Evolutionary conservation across 345 rosid genomes (phyloP), one percentile per base, ranked within the genome.

Genomic region (Diplotaxis tenuifolia): DNA sequence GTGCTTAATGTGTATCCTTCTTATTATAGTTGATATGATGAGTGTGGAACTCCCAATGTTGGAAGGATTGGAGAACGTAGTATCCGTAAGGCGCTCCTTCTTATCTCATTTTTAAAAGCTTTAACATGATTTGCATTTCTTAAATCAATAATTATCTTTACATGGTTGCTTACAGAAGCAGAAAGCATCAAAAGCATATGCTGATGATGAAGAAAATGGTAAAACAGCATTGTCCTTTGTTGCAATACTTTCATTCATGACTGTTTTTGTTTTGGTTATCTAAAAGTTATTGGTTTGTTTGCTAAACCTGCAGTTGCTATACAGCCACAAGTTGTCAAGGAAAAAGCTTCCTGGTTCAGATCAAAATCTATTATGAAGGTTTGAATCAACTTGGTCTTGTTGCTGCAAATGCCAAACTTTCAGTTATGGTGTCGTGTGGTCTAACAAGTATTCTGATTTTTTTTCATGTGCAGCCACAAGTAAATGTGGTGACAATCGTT

Each of bases 401-500:
- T 1, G 22, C 29, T 68, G 38, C 6, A 16, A 15, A 42, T 38
- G 31, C 29, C 14, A 15, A 36, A 54, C 54, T n/a, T 54, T 0
- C 12, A 36, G 29, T 1, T 42, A 7, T 38, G 23, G 5, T 0
- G 40, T 11, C 9, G 3, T 58, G 16, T 62, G 49, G 18, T 62
- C 18, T 73, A 47, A 23, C 71, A 38, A 36, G 27, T 23, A 20
- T n/a, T 58, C 4, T 57, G 21, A 27, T 16, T 25, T 54, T 59
- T n/a, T 77, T 42, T 66, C 34, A 50, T 67, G 60, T 86, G 82
- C 77, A 78, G 71, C 88, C 92, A 34, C 78, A 82, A 55, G 81
- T 65, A 64, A 77, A 88, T 3, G 98, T 92, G 67, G 90, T 96
- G 68, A 92, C 99, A 20, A 89, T 95, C 54, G 80, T 88, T 9